Base-by-base conservation (phyloP, 1,139 yeast genomes). In the Candida tropicalis region DNA sequence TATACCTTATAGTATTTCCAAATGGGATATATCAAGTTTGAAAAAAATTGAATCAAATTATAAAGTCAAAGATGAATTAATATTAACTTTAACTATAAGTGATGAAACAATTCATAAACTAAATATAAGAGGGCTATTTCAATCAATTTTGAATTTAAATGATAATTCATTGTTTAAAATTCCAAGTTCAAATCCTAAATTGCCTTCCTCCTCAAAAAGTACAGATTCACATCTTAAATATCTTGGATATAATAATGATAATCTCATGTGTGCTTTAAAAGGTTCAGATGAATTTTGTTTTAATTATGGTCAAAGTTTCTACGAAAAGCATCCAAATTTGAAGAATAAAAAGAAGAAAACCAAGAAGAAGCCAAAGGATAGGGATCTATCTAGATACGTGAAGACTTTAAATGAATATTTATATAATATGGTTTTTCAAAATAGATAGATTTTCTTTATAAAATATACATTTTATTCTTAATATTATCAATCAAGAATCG, bases 1-100 rank as follows among this genome's bases (percentile, higher is more conserved):
- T 15, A 65, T 69, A 26, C 73, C 74, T 3, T 68, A 67, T 45
- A 71, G 72, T 4, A 55, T 69, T 7, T 58, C 68, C 6, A 42
- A 56, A 0, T 67, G 71, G 71, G 53, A 45, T 10, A 51, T 50
- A 11, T 45, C 35, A 22, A 40, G 47, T 8, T 17, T 32, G 11
- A 53, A 48, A 7, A 63, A 37, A 8, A 27, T 2, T 35, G 33
- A 34, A 7, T 41, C 53, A 10, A n/a, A n/a, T n/a, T n/a, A n/a
- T n/a, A n/a, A n/a, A n/a, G n/a, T n/a, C n/a, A 59, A 59, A 2
- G 75, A 70, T 48, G 55, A 58, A 32, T 27, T 68, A 46, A 61
- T 72, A 0, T 46, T 70, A 35, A 48, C 68, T 24, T 50, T 67
- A n/a, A 65, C 73, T 1, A 53, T 68, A 7, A 54, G 67, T 12